Percentiles rank a stretch among this genome's conserved stretches.
phyloP scores from a whole-genome alignment of 257 asterid genomes.

The Verbascum thapsus region DNA sequence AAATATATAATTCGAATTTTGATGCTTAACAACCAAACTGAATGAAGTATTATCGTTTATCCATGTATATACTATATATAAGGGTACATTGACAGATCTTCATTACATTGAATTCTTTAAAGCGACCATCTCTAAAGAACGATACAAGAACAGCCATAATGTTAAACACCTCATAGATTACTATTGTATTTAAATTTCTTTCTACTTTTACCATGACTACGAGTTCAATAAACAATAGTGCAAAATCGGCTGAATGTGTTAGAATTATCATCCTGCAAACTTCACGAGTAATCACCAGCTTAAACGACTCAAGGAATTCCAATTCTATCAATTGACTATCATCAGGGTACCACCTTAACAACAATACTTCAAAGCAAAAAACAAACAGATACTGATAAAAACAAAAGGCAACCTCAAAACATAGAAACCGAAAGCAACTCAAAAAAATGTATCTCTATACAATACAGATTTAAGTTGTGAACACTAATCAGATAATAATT shows the following conservation, averaged over 20 bases:
- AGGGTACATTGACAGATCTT: too few relatives aligned
- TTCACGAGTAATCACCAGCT: too few relatives aligned
- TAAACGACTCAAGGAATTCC: too few relatives aligned
- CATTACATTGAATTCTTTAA: too few relatives aligned
- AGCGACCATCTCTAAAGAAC: too few relatives aligned
- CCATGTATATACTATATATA: background rate
- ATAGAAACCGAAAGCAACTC: background rate
- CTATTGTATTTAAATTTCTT: background rate
- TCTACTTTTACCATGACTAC: background rate
- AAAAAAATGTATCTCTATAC: background rate
- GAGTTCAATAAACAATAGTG: too few relatives aligned
- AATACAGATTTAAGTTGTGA: too few relatives aligned
- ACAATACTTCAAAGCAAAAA: background rate
- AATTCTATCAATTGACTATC: background rate
- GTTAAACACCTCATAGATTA: background rate
- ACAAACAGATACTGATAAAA: too few relatives aligned
- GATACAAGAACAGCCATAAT: background rate
- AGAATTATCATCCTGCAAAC: too few relatives aligned
- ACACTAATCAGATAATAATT: too few relatives aligned
- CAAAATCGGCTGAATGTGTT: too few relatives aligned
- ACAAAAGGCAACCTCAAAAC: background rate
- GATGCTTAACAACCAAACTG: background rate
- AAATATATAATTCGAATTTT: background rate
- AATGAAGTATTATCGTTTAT: background rate
- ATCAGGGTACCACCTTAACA: too few relatives aligned